Evolutionary conservation across 345 rosid genomes (phyloP), one percentile per base, ranked within the genome.

Genomic region (Acer saccharum): DNA sequence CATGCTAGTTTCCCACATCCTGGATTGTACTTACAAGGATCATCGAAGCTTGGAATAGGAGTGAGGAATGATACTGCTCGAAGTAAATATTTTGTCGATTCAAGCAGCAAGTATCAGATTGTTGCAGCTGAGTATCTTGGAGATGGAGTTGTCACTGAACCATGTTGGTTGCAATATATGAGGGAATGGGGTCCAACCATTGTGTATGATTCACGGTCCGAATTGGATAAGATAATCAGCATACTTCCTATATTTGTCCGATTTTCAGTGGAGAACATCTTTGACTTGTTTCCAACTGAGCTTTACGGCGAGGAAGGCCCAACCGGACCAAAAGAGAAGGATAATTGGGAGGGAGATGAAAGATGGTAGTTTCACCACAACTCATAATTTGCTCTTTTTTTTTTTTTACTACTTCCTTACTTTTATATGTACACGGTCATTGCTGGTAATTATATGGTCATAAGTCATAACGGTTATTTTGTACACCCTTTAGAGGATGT

Each of bases 261-360:
- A 69, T 91, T 90, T 81, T 94, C 98, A 1, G 73, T 94, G 23
- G 94, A 89, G 86, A 90, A 86, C 83, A 81, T 95, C 76, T 77
- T 91, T 23, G 97, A 95, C 67, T 84, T 90, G 90, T 89, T 95
- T 73, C 98, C 98, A 1, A 87, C 94, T 1, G 95, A 90, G 84
- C 93, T 95, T 14, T 93, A 93, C 11, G 98, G 98, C 0, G 98
- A 95, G 89, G 98, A 95, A 82, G 98, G 98, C 65, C 98, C 98
- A 6, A 91, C 98, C 0, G 98, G 98, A 29, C 98, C 98, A 1
- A 95, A 95, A 83, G 98, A 93, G 87, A 95, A 95, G 65, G 85
- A 91, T 69, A 93, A 95, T 68, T 93, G 98, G 98, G 57, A 72
- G 58, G 97, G 94, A 83, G 98, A 95, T 79, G 98, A 95, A 83